phyloP scores from a whole-genome alignment of 306 rosid species.

The Psophocarpus tetragonolobus region DNA sequence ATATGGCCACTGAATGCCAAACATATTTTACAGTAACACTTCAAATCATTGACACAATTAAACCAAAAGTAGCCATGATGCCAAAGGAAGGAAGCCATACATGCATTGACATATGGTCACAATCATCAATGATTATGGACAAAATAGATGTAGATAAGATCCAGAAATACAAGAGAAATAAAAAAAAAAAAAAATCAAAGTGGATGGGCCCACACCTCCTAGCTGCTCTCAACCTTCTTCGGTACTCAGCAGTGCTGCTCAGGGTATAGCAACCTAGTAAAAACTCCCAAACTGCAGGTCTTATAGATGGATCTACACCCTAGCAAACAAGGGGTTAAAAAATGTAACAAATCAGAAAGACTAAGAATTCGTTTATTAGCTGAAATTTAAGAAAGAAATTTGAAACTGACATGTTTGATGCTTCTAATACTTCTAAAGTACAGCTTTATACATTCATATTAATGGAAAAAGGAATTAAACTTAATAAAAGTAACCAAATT shows the following conservation, averaged over 20 bases:
- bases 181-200: slow-evolving; percentile 27
- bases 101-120: slow-evolving; percentile 10
- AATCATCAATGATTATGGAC: background rate
- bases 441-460: slow-evolving; percentile 8
- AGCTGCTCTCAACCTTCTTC: slow-evolving; percentile 73
- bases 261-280: slow-evolving; percentile 87
- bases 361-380: background rate
- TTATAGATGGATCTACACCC: slow-evolving; percentile 94
- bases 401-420: slow-evolving; percentile 10
- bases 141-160: slow-evolving; percentile 25
- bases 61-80: slow-evolving; percentile 21
- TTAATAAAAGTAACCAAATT: slow-evolving; percentile 1
- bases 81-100: slow-evolving; percentile 24
- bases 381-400: slow-evolving; percentile 5
- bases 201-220: slow-evolving; percentile 59
- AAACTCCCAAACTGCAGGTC: slow-evolving; percentile 95
- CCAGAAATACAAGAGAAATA: slow-evolving; percentile 25
- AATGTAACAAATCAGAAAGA: slow-evolving; percentile 36
- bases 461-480: slow-evolving; percentile 15
- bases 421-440: slow-evolving; percentile 11
- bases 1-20: slow-evolving; percentile 25
- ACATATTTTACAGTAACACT: background rate
- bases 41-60: slow-evolving; percentile 13
- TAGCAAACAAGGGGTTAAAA: slow-evolving; percentile 37
- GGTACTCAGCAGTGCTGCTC: slow-evolving; percentile 72